A percentile compares a stretch with the other conserved stretches of the same genome.
These are phyloP conservation scores for Cladosporium cucumerinum DNA, from an alignment of 2,329 filamentous ascomycete genomes.

Conservation along the genomic window DNA sequence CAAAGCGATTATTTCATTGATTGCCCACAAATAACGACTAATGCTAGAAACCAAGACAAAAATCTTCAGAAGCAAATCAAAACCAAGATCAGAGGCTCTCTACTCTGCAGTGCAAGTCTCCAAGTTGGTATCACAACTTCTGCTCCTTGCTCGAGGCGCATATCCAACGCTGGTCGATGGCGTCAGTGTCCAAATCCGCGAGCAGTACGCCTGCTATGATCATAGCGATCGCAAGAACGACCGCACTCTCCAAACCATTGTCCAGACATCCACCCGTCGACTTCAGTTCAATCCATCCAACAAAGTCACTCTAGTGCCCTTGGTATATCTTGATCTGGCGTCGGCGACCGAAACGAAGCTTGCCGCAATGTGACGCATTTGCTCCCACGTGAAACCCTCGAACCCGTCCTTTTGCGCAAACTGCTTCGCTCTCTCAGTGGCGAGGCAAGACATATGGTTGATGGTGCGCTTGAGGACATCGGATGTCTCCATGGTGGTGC, in stretches of 20 bases:
- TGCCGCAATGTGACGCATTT: background rate
- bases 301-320: background rate
- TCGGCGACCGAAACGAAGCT: conserved; percentile 3
- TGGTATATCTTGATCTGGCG: background rate
- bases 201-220: background rate
- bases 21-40: background rate
- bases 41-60: background rate
- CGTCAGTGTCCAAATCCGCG: background rate
- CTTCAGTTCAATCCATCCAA: background rate
- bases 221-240: background rate
- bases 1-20: background rate
- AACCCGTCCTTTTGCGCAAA: background rate
- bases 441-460: background rate
- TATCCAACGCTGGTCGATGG: background rate
- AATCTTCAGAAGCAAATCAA: background rate
- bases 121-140: background rate
- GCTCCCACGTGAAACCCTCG: conserved; percentile 3
- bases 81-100: background rate
- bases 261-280: background rate
- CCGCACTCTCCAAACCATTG: background rate
- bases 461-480: background rate
- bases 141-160: background rate
- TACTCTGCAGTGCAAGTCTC: background rate
- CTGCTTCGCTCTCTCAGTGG: background rate
- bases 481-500: background rate